Conservation (phyloP, 2,329 filamentous ascomycete genomes). For the Diaporthe sp. region DNA sequence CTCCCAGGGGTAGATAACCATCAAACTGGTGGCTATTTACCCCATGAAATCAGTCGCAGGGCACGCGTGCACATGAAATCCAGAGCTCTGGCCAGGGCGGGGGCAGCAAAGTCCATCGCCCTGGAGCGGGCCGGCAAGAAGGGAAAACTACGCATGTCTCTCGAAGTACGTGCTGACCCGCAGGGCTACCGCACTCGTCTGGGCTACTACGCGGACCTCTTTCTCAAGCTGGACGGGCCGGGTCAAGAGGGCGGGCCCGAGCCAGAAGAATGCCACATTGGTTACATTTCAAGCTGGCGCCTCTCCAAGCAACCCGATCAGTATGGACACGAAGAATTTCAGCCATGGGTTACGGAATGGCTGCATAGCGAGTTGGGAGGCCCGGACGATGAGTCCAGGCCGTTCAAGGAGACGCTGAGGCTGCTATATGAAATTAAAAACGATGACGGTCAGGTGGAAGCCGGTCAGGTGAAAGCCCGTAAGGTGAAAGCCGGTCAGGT, state of each 20-base stretch:
- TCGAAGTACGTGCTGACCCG: conserved; percentile 5
- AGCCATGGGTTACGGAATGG: conserved; percentile 20
- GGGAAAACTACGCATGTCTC: background rate
- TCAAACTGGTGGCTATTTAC: background rate
- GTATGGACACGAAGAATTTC: background rate
- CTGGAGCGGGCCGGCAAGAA: background rate
- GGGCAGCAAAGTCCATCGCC: background rate
- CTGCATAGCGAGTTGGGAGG: background rate
- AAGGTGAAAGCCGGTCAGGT: too few species aligned
- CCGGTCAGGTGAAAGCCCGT: too few species aligned
- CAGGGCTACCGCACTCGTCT: conserved; percentile 1
- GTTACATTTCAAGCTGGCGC: conserved; percentile 17
- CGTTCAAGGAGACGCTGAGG: conserved; percentile 18
- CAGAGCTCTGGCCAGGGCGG: background rate
- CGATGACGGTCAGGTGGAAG: too few species aligned
- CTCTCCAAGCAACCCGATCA: background rate
- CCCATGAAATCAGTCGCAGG: background rate
- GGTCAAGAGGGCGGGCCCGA: too few species aligned
- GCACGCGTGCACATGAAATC: background rate
- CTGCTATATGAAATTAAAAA: background rate
- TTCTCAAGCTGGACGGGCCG: background rate
- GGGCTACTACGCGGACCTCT: conserved; percentile 19
- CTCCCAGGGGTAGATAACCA: background rate
- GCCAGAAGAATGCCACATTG: background rate
- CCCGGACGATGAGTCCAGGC: background rate